A percentile compares a stretch with the other conserved stretches of the same genome.
Evolutionary conservation across 176 grass and related monocot species (phyloP).

Genomic region (Lolium multiflorum): DNA sequence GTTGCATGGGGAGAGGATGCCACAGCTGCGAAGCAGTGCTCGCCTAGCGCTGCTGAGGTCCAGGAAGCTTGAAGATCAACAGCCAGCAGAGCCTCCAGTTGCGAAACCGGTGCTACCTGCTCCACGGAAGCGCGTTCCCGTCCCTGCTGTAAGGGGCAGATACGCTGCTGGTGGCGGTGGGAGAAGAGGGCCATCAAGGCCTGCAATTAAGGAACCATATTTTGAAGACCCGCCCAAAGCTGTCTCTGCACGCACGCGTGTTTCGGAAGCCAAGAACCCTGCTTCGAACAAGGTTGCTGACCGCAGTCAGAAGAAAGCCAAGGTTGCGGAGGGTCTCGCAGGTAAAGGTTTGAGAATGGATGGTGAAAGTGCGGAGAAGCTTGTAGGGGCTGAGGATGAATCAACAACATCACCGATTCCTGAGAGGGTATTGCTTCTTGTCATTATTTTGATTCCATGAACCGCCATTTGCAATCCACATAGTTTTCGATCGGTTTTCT

Average conservation of each 20-base stretch:
- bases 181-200: constrained; percentile 49
- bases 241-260: constrained; percentile 33
- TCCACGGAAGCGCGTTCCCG: constrained; percentile 51
- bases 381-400: constrained; percentile 76
- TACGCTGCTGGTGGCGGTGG: constrained; percentile 51
- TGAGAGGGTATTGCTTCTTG: constrained; percentile 64
- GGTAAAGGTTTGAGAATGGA: constrained; percentile 71
- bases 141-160: constrained; percentile 55
- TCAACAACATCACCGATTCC: constrained; percentile 61
- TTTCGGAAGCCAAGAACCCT: constrained; percentile 51
- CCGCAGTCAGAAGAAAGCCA: constrained; percentile 8
- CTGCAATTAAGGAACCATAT: constrained; percentile 55
- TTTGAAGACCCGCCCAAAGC: constrained; percentile 43
- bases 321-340: constrained; percentile 35
- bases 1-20: constrained; percentile 98
- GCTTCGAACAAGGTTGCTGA: constrained; percentile 46
- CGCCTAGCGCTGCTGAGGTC: constrained; percentile 77
- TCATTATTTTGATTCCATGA: constrained; percentile 15
- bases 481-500: constrained; percentile 16
- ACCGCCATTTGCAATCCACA: constrained; percentile 23
- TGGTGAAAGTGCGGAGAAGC: constrained; percentile 75
- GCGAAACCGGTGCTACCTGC: constrained; percentile 48
- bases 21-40: constrained; percentile 81
- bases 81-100: constrained; percentile 43
- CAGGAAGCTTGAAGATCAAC: constrained; percentile 55